Evolutionary conservation across 2,329 filamentous ascomycete genomes (phyloP), one percentile per base, ranked within the genome.

Genomic region (Pestalotiopsis sp.): DNA sequence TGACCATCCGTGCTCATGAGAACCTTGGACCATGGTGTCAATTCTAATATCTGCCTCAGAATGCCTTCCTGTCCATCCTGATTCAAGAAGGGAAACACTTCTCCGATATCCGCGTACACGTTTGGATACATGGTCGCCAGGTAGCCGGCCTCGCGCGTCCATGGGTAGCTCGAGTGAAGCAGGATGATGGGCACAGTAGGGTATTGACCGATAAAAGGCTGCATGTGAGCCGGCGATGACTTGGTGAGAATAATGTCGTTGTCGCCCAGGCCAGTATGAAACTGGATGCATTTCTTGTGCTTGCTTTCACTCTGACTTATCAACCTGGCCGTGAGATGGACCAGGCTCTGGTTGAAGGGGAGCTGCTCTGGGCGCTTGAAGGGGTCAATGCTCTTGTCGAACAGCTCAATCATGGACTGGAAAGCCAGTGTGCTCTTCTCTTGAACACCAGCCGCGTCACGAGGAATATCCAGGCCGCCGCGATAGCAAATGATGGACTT

Each of bases 401-500:
- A 55, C 81, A 79, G 39, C 30, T 71, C 66, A 9, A 80, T 44
- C 11, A 86, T 80, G 1, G 71, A 65, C 14, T 70, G 66, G 35
- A 86, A 82, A 1, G 79, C 80, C 26, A 80, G 75, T 11, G 81
- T 73, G 0, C 80, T 79, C 0, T 73, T 81, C 1, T 82, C 80
- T 1, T 83, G 76, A 65, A 85, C 80, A 7, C 84, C 75, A n/a
- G 74, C 70, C 9, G 40, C 20, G 4, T 3, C 24, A 1, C 71
- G 70, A 0, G 85, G 80, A 17, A 95, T 82, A 52, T 87, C 86
- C 5, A 94, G 82, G 0, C 93, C 93, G 0, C 90, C 92, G 14
- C 93, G 86, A 76, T 96, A 96, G 79, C 93, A 95, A 66, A 97
- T 88, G 62, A 94, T 89, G 1, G 90, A 92, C 78, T 97, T 96